Percentiles rank a stretch among this genome's conserved stretches.
These are phyloP conservation scores for Microsporum ferrugineum DNA, from an alignment of 2,329 filamentous ascomycete genomes.

Conservation along the genomic window DNA sequence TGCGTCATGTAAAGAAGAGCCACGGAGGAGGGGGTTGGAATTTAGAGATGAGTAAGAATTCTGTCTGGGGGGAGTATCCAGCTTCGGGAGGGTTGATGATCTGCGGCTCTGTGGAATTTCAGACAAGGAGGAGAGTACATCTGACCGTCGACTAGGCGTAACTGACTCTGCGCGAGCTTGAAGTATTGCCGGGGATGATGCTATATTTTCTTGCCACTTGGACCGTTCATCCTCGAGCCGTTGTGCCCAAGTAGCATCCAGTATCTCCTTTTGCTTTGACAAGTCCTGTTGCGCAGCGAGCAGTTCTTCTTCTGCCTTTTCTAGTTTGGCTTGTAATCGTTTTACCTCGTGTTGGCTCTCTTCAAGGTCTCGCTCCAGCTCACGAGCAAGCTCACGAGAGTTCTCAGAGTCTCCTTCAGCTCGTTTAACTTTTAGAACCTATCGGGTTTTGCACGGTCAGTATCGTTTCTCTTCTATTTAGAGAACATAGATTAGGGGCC, in stretches of 20 bases:
- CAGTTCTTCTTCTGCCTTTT: constrained; percentile 49
- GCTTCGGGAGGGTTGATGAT: constrained; percentile 29
- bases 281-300: constrained; percentile 46
- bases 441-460: not conserved
- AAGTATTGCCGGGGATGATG: constrained; percentile 27
- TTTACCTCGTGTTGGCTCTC: constrained; percentile 51
- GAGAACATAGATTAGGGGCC: not conserved
- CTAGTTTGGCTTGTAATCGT: constrained; percentile 31
- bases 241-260: constrained; percentile 46
- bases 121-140: constrained; percentile 21
- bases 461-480: not conserved
- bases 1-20: constrained; percentile 23
- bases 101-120: constrained; percentile 32
- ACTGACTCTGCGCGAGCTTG: constrained; percentile 31
- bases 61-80: constrained; percentile 34
- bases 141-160: constrained; percentile 32
- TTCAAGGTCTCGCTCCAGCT: constrained; percentile 47
- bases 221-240: constrained; percentile 54
- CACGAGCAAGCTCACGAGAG: constrained; percentile 37
- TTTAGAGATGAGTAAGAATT: constrained; percentile 35
- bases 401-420: constrained; percentile 74
- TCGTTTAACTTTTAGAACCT: constrained; percentile 56
- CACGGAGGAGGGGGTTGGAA: constrained; percentile 19
- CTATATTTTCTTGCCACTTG: constrained; percentile 42
- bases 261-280: constrained; percentile 47